Base-by-base conservation (phyloP, 2,329 filamentous ascomycete genomes). In the Colletotrichum liriopes region DNA sequence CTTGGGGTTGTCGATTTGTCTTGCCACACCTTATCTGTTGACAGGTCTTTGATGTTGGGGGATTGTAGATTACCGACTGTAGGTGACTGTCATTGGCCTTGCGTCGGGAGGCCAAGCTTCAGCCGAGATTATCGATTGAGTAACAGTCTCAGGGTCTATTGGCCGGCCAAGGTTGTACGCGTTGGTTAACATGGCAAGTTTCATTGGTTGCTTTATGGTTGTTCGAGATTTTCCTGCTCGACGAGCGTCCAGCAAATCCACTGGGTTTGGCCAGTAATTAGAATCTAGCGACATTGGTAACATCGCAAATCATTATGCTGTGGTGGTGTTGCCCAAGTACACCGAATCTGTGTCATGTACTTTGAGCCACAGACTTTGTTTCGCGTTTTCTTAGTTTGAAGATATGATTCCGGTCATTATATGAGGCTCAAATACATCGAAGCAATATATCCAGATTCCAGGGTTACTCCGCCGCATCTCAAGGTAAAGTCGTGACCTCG, bases 1-100 rank as follows among this genome's bases (percentile, higher is more conserved):
- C 35, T 20, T 45, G 16, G 49, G n/a, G 20, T 32, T 7, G 23
- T 29, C 14, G 20, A n/a, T 32, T 6, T 35, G 29, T 35, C 37
- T 55, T 23, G 62, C 49, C 62, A 65, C 62, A 65, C 62, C 62
- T 55, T 55, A 65, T 65, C 51, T 43, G 18, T 65, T n/a, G 35
- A 26, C 26, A 45, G 14, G 62, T 32, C 18, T 29, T 29, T 2
- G 12, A 37, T 45, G 2, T 2, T 20, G 2, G 9, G 39, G 39
- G 5, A 9, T 55, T n/a, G 11, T 6, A 54, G 49, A 39, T 63
- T 51, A 6, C 23, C 35, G 47, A 51, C 23, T 9, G 16, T n/a
- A 0, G 5, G 1, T 39, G n/a, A 39, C 5, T 64, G 37, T 23
- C 37, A 35, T 43, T 45, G 49, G 61, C 26, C 35, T 54, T 5